These are phyloP conservation scores for Chytriomyces hyalinus DNA, from an alignment of 192 early-diverging fungal genomes.

Conservation along the genomic window DNA sequence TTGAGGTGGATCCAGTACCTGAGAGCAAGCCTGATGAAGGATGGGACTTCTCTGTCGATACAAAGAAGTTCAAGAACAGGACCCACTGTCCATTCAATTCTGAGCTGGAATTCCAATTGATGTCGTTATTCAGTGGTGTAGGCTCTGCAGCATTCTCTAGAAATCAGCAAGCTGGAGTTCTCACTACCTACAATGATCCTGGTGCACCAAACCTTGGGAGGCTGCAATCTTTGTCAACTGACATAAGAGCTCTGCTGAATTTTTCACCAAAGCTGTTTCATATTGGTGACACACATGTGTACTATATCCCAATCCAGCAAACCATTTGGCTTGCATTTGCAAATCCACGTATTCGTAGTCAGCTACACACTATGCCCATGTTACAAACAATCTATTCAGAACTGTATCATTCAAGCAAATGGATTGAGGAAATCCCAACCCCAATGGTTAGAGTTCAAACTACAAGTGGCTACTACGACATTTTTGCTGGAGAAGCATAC, in stretches of 20 bases:
- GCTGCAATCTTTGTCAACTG: neutral
- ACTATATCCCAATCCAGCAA: neutral
- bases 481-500: neutral
- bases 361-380: neutral
- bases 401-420: conserved; percentile 4
- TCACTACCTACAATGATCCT: neutral
- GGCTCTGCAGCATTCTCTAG: neutral
- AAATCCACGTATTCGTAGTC: neutral
- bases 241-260: neutral
- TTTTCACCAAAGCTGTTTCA: neutral
- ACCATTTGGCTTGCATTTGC: conserved; percentile 1
- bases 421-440: conserved; percentile 1
- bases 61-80: no score
- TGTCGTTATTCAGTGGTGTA: neutral
- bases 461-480: neutral
- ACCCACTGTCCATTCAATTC: conserved; percentile 1
- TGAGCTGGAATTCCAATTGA: neutral
- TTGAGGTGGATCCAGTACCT: no score
- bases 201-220: neutral
- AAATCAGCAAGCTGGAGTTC: neutral
- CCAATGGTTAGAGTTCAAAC: neutral
- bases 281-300: neutral
- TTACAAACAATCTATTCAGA: neutral
- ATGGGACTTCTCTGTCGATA: no score
- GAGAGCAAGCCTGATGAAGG: no score